Percentiles rank a stretch among this genome's conserved stretches.
phyloP scores from a whole-genome alignment of 2,329 filamentous ascomycete genomes.

The Sporothrix protearum region DNA sequence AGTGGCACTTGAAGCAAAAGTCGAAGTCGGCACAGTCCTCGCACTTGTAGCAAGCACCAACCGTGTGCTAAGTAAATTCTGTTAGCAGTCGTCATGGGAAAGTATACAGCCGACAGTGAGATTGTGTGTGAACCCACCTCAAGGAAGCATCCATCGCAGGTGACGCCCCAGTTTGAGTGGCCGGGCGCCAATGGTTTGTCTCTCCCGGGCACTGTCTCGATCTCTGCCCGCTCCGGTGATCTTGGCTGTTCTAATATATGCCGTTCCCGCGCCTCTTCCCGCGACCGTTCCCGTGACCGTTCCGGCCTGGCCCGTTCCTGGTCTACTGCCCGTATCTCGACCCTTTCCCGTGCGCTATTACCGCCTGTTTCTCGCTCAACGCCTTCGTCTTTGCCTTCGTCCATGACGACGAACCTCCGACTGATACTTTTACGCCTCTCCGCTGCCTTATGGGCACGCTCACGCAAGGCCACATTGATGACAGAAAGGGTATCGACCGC shows the following conservation, averaged over 20 bases:
- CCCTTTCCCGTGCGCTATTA: too few relatives aligned
- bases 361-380: too few relatives aligned
- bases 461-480: not conserved
- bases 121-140: not conserved
- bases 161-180: not conserved
- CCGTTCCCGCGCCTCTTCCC: not conserved
- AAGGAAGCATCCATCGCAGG: not conserved
- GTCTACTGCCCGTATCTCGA: not conserved
- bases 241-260: not conserved
- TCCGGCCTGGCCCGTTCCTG: too few relatives aligned
- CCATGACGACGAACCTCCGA: not conserved
- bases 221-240: not conserved
- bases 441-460: not conserved
- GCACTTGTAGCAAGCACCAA: constrained; percentile 12
- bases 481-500: not conserved
- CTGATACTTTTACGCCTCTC: not conserved
- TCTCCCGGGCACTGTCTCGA: not conserved
- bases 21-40: constrained; percentile 5
- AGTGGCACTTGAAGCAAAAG: constrained; percentile 16
- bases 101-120: not conserved
- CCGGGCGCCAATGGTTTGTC: not conserved
- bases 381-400: not conserved
- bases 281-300: not conserved
- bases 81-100: not conserved
- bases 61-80: not conserved